Base-by-base conservation (phyloP, 2,329 filamentous ascomycete genomes). In the Diplodia sapinea region DNA sequence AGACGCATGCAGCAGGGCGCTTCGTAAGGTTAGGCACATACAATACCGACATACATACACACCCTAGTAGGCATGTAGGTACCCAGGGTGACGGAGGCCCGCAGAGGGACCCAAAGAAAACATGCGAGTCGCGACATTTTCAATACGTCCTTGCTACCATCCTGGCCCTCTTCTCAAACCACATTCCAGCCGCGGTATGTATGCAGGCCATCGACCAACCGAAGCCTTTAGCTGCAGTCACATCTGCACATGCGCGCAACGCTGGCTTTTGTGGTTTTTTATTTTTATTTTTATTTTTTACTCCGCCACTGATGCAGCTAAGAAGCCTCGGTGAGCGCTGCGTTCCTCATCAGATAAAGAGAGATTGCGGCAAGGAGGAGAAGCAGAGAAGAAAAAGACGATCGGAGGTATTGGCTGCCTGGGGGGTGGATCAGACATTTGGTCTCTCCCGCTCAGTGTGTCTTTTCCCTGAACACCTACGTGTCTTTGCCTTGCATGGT, bases 161-260 rank as follows among this genome's bases (percentile, higher is more conserved):
- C 52, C 33, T 3, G 15, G 31, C n/a, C 17, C 15, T 20, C 12
- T 6, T 31, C 33, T 13, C 52, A 17, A 17, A 31, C 29, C 17
- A 13, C 51, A 36, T 17, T 33, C n/a, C 52, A n/a, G 15, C 52
- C 38, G 26, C 33, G 15, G 52, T 26, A 1, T 23, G 15, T 33
- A 55, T 55, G 52, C 52, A 56, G 38, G 52, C 52, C 52, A 56
- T 56, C 52, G 31, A 4, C 51, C 51, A 56, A 38, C 52, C 51
- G 23, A 56, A 38, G 33, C 5, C 51, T 52, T 29, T 26, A 33
- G 52, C 47, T 55, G 52, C 52, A 43, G 52, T 55, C 52, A 55
- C 52, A 12, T 55, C 13, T 26, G 29, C 13, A 20, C 12, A 55
- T 36, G 20, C 31, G 52, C 31, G 40, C 40, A n/a, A 47, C 40